Percentiles rank a stretch among this genome's conserved stretches.
Conservation (phyloP, 2,329 filamentous ascomycete genomes). For the Aspergillus sp. region DNA sequence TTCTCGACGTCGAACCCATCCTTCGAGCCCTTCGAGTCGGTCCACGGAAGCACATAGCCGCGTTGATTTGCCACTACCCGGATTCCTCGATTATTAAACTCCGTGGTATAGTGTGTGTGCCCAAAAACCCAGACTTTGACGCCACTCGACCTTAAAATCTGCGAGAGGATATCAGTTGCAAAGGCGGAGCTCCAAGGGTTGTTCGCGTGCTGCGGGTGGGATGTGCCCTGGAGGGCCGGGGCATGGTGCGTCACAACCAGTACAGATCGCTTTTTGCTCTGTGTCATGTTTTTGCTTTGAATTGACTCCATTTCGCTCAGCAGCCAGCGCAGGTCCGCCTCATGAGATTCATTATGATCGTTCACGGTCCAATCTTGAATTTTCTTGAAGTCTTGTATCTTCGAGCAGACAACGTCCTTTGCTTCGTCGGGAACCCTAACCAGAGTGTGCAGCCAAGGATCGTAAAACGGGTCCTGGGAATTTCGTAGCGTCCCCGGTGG, state of each 20-base stretch:
- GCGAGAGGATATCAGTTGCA: slow-evolving; percentile 50
- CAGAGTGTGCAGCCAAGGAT: slow-evolving; percentile 61
- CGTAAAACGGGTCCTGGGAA: slow-evolving; percentile 39
- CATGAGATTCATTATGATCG: slow-evolving; percentile 51
- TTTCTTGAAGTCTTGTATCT: slow-evolving; percentile 55
- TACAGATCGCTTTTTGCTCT: slow-evolving; percentile 24
- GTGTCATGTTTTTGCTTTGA: slow-evolving; percentile 10
- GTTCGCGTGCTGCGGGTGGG: slow-evolving; percentile 49
- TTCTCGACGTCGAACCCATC: too few species aligned
- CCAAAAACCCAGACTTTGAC: slow-evolving; percentile 46
- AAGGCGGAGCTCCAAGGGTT: slow-evolving; percentile 54
- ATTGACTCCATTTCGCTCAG: slow-evolving; percentile 33
- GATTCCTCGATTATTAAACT: slow-evolving; percentile 37
- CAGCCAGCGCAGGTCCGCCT: slow-evolving; percentile 54
- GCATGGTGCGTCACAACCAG: slow-evolving; percentile 60
- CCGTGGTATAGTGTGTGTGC: slow-evolving; percentile 46
- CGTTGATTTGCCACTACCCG: slow-evolving; percentile 37
- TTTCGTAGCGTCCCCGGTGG: slow-evolving; percentile 25
- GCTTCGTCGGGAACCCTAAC: slow-evolving; percentile 47
- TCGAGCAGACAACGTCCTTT: slow-evolving; percentile 41
- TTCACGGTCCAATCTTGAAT: slow-evolving; percentile 55
- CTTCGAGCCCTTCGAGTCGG: too few species aligned
- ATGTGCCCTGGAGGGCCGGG: slow-evolving; percentile 51
- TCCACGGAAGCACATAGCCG: too few species aligned
- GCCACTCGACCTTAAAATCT: slow-evolving; percentile 22